Conservation (phyloP, 352 stramenopile species). For the Globisporangium nodosum region DNA sequence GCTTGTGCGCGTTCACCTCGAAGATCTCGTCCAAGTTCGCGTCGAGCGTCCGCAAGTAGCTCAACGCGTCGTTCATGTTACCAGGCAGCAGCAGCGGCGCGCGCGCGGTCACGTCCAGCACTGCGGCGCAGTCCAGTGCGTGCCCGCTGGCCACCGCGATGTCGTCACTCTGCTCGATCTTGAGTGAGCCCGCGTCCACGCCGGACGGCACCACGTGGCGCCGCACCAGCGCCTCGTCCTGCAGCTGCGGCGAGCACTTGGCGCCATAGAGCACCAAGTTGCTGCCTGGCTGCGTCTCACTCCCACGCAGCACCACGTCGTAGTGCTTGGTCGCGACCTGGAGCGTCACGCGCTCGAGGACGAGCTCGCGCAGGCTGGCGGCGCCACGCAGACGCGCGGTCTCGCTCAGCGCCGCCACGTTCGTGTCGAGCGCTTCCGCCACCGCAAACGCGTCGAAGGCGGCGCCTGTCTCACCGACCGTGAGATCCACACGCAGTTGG, state of each 20-base stretch:
- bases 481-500: conserved; percentile 6
- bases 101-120: conserved; percentile 13
- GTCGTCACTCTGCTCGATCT: conserved; percentile 4
- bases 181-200: conserved; percentile 6
- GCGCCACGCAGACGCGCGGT: conserved; percentile 9
- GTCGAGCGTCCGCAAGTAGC: conserved; percentile 9
- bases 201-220: conserved; percentile 12
- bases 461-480: neutral
- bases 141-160: conserved; percentile 4
- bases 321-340: conserved; percentile 18
- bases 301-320: conserved; percentile 11
- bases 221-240: conserved; percentile 7
- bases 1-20: conserved; percentile 4
- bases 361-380: conserved; percentile 11
- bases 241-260: conserved; percentile 11
- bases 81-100: conserved; percentile 4
- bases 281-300: conserved; percentile 1
- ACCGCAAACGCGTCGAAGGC: conserved; percentile 12
- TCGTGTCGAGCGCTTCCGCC: conserved; percentile 9
- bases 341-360: conserved; percentile 18
- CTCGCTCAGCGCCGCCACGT: conserved; percentile 11
- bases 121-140: conserved; percentile 16
- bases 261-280: conserved; percentile 18
- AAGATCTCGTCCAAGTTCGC: conserved; percentile 8
- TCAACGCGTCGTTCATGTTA: conserved; percentile 5